phyloP scores from a whole-genome alignment of 331 rosid genomes.

The Arachis monticola region DNA sequence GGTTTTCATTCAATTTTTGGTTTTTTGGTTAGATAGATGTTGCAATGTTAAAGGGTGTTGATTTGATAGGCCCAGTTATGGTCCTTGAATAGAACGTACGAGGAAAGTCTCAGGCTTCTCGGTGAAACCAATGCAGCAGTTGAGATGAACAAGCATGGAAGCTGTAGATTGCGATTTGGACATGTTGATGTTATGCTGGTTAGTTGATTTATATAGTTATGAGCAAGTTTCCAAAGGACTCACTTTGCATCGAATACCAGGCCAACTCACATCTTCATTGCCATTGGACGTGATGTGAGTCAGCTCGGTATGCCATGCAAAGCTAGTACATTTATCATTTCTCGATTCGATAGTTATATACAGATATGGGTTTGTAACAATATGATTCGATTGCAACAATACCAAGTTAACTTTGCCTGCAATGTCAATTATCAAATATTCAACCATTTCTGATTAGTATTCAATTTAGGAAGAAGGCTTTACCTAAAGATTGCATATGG shows the following conservation, averaged over 20 bases:
- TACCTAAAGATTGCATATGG: not conserved
- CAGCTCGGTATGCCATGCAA: too few relatives aligned
- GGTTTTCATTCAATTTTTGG: not conserved
- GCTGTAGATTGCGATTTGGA: constrained; percentile 68
- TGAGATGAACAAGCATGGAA: constrained; percentile 81
- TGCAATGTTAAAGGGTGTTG: constrained; percentile 22
- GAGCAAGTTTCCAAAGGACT: too few relatives aligned
- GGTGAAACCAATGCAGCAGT: constrained; percentile 88
- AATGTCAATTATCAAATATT: too few relatives aligned
- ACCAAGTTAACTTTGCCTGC: too few relatives aligned
- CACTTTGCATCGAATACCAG: too few relatives aligned
- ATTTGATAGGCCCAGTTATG: constrained; percentile 69
- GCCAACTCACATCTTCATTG: too few relatives aligned
- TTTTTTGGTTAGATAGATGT: not conserved
- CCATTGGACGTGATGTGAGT: too few relatives aligned
- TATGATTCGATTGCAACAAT: not conserved
- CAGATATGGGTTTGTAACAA: not conserved
- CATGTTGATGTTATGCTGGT: constrained; percentile 74
- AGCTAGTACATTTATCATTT: too few relatives aligned
- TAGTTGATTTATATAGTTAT: constrained; percentile 22
- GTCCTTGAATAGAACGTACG: constrained; percentile 64
- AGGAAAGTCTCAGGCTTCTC: constrained; percentile 76
- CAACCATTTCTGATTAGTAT: too few relatives aligned
- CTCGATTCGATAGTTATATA: not conserved
- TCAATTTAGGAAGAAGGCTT: not conserved